phyloP scores from a whole-genome alignment of 768 basidiomycete species.

The Leccinellum rugosiceps region DNA sequence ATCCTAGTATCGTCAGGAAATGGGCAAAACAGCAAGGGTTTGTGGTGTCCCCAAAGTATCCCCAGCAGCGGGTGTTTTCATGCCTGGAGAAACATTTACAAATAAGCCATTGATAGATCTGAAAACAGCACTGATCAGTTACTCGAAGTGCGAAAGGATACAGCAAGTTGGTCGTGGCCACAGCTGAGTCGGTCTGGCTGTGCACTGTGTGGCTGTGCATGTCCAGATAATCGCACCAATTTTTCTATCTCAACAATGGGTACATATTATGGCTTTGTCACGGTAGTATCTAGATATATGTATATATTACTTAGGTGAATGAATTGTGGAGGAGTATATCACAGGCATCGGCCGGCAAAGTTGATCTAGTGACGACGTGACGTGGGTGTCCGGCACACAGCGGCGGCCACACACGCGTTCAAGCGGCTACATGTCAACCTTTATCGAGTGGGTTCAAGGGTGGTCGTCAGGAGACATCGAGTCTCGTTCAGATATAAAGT shows the following conservation, averaged over 20 bases:
- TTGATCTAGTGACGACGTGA: not conserved
- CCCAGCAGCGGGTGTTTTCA: conserved; percentile 55
- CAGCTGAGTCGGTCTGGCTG: no score
- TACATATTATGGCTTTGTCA: no score
- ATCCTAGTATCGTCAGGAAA: conserved; percentile 56
- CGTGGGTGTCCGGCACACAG: not conserved
- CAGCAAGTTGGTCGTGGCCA: no score
- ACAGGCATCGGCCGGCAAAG: not conserved
- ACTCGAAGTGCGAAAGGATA: no score
- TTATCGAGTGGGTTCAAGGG: not conserved
- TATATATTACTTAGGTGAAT: no score
- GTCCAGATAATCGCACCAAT: no score
- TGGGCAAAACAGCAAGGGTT: conserved; percentile 53
- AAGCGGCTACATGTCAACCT: conserved; percentile 7
- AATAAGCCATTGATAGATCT: not conserved
- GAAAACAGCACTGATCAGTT: no score
- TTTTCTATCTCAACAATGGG: no score
- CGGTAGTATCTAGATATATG: no score
- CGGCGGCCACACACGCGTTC: conserved; percentile 8
- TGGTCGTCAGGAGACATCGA: no score
- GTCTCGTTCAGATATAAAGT: conserved; percentile 3
- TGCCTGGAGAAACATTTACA: conserved; percentile 53
- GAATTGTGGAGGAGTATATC: no score
- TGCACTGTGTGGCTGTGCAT: no score
- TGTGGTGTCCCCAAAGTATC: conserved; percentile 52